Base-by-base conservation (phyloP, 441 rosid species). In the Adansonia grandidieri region DNA sequence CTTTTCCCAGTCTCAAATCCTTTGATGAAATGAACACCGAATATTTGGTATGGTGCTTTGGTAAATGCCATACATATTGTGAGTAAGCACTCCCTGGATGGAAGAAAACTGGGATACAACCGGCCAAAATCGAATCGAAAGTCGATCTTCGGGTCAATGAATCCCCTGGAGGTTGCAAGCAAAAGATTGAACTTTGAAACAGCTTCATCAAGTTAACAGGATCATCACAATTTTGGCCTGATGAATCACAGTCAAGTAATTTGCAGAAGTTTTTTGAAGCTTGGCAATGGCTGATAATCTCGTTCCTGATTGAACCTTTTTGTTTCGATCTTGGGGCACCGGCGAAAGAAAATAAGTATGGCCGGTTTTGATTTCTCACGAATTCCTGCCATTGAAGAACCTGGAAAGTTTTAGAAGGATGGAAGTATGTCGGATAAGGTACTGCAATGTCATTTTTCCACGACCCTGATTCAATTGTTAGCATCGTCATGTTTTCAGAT, bases 391-490 rank as follows among this genome's bases (percentile, higher is more conserved):
- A 90, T 62, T 70, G 66, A 0, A 9, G 61, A 10, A 88, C 66
- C 78, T 88, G 88, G 1, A 51, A 40, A 37, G 79, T 56, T 42
- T 77, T 83, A 8, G 81, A 78, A 1, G 91, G 93, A 73, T 90
- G 91, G 73, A 88, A 88, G 56, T 82, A 87, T 2, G 90, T 86
- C 1, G 93, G 93, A 72, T 88, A 90, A 1, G 90, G 93, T 53
- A 88, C 19, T 0, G 90, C 89, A 2, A 86, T 51, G 5, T 90
- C 91, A n/a, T 82, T 78, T 71, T 80, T 80, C 73, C 81, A 54
- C 60, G 81, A 79, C 2, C 82, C 53, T 17, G 88, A 84, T 80
- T 90, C 93, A 19, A 90, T 84, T 7, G 89, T 74, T 53, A 90
- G 17, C 88, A 90, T 84, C 20, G 91, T 80, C 80, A 82, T 84